Evolutionary conservation across 371 early-diverging fungal genomes (phyloP), one percentile per base, ranked within the genome.

Genomic region (Capillidium heterosporum): DNA sequence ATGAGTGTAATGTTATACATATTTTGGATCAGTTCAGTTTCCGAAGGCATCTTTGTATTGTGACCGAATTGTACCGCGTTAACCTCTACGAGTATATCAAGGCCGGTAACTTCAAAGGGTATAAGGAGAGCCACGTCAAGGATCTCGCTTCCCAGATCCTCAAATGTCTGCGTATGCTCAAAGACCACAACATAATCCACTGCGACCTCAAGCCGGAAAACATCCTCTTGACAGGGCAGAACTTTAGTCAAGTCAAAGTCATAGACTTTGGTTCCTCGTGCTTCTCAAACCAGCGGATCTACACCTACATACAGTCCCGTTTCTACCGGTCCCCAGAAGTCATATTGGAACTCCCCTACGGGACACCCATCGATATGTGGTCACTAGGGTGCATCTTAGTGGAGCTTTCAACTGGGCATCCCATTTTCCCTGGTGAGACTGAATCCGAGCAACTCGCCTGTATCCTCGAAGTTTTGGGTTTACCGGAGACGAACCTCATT

Each of bases 181-280:
- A 76, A 59, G 72, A 80, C 58, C 81, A 90, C 1, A 76, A 81
- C 32, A 82, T 98, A 51, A 93, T 95, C 48, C 99, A 99, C 65
- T 91, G 96, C 56, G 99, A 99, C 68, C 73, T 99, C 50, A 99
- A 99, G 69, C 98, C 99, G 0, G 98, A 94, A 64, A 96, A 97
- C 65, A 89, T 96, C 35, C 56, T 98, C 54, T 69, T 97, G n/a
- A 84, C 84, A 61, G 80, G 81, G 32, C 71, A 84, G 48, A 77
- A 85, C 60, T 75, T 79, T 24, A 83, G 91, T 0, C 74, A 78
- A 19, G 79, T 98, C 63, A 99, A 98, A 65, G 85, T 99, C 15
- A 93, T 97, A 56, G 99, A 99, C 75, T 97, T 93, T 74, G 97
- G 99, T 23, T 89, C 91, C 1, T 94, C 98, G 0, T 89, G 91